Base-by-base conservation (phyloP, 2,329 filamentous ascomycete genomes). In the Penicillium sp. region DNA sequence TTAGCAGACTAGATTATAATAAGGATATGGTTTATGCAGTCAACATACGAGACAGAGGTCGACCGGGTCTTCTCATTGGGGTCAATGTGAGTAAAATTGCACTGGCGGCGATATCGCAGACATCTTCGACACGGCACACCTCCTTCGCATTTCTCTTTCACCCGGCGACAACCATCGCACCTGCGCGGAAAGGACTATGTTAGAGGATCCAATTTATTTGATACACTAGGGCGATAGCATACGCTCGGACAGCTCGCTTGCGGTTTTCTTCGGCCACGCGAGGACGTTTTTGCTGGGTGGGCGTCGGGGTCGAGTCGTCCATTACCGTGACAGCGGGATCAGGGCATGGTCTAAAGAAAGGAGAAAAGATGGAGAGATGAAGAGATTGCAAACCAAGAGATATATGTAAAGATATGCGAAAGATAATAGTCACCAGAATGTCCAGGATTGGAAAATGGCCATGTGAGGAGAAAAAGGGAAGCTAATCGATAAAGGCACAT, bases 121-220 rank as follows among this genome's bases (percentile, higher is more conserved):
- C 81, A 83, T 53, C 81, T 72, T 45, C 79, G 78, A 63, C 81
- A 83, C 2, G 81, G 81, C 18, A 81, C 73, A 48, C 81, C 81
- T 45, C 81, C 81, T 61, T 83, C 80, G 62, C 81, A 83, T 69
- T 82, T 82, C 66, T 83, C 81, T 64, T 83, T 83, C 55, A 81
- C 76, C 59, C 80, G 75, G 56, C 81, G 79, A 66, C 81, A 83
- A 50, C 78, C 78, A 64, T 82, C 80, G 63, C 81, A 83, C 56
- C 81, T 83, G 55, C 34, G 50, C n/a, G 37, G 13, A 49, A 40
- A 24, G 42, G 13, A 24, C 20, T 29, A 10, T 39, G 53, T 66
- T 61, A 66, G 64, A 53, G 34, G 14, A 13, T 24, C 5, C n/a
- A 13, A 13, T 32, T 31, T 9, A 14, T 34, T 32, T 38, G 31